Evolutionary conservation across 257 asterid species (phyloP), one percentile per base, ranked within the genome.

Genomic region (Haberlea rhodopensis): DNA sequence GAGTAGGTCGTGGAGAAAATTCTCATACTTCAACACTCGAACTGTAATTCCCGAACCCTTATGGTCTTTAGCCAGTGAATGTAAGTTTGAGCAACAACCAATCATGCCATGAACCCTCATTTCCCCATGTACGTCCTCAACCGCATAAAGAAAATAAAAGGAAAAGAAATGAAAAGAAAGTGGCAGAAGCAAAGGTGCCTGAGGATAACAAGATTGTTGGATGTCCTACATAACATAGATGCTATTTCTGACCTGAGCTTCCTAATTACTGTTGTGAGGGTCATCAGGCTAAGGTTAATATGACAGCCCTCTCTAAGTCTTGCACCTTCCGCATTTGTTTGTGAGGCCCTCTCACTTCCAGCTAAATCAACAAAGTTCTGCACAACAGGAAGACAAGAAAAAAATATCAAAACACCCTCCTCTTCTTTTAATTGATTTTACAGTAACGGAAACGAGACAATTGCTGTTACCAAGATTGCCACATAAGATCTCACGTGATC

Each of bases 231-330:
- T n/a, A n/a, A n/a, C n/a, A n/a, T 51, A 46, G 20, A 27, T n/a
- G 18, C 5, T 6, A 52, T 53, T 46, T 57, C 79, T 67, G 45
- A 90, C 97, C 97, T 90, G 63, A 90, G 94, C 81, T 90, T 90
- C 75, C 97, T 80, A 66, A 90, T 90, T 52, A 90, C 97, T 61
- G 95, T 90, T 52, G 97, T 90, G 22, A 90, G 95, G 62, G 96
- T 90, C 97, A 90, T 90, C 86, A 90, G 80, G 78, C 97, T 90
- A 72, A 90, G 91, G 76, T 90, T 90, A 79, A 90, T 90, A 72
- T 90, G 97, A 75, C 97, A 90, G 75, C 97, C 97, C 86, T 90
- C 97, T 63, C 97, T 78, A 63, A 90, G 97, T 79, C 97, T 80
- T 49, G 81, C 85, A 63, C 97, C 97, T 51, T 90, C 97, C 60